phyloP scores from a whole-genome alignment of 2,329 filamentous ascomycete genomes.

The Cryoendolithus antarcticus region DNA sequence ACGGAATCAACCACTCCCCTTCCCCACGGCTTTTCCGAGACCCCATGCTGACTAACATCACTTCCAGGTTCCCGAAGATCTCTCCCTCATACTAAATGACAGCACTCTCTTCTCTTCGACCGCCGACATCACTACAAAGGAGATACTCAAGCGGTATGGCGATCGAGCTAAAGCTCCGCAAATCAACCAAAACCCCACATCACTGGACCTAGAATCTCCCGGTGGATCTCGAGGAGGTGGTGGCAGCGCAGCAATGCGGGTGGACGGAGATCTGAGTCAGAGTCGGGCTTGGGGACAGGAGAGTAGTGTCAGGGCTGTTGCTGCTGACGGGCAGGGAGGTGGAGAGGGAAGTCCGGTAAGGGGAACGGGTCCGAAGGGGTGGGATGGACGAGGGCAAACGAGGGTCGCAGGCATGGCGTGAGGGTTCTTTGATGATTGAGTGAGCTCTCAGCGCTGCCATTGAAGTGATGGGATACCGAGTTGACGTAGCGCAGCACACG shows the following conservation, averaged over 20 bases:
- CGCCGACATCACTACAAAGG: slow-evolving; percentile 87
- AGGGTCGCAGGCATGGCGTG: too few species aligned
- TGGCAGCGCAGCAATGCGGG: slow-evolving; percentile 48
- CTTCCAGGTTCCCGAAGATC: slow-evolving; percentile 75
- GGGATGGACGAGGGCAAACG: too few species aligned
- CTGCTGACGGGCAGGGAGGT: slow-evolving; percentile 14
- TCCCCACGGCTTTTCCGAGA: too few species aligned
- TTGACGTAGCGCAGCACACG: too few species aligned
- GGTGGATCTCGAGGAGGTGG: slow-evolving; percentile 16
- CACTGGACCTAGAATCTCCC: slow-evolving; percentile 34
- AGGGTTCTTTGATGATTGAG: too few species aligned
- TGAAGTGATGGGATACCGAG: too few species aligned
- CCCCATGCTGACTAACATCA: not conserved
- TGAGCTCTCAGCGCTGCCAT: too few species aligned
- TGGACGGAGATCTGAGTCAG: slow-evolving; percentile 76
- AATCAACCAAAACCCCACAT: slow-evolving; percentile 37
- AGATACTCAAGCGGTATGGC: slow-evolving; percentile 87
- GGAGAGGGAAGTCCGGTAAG: not conserved
- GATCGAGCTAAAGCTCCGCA: slow-evolving; percentile 56
- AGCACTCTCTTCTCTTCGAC: slow-evolving; percentile 66
- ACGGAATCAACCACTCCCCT: slow-evolving; percentile 82
- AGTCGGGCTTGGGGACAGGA: slow-evolving; percentile 65
- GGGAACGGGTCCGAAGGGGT: too few species aligned
- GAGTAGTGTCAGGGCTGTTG: slow-evolving; percentile 66
- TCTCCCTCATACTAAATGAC: slow-evolving; percentile 76